phyloP scores from a whole-genome alignment of 2,329 filamentous ascomycete species.

The Fusarium sp. region DNA sequence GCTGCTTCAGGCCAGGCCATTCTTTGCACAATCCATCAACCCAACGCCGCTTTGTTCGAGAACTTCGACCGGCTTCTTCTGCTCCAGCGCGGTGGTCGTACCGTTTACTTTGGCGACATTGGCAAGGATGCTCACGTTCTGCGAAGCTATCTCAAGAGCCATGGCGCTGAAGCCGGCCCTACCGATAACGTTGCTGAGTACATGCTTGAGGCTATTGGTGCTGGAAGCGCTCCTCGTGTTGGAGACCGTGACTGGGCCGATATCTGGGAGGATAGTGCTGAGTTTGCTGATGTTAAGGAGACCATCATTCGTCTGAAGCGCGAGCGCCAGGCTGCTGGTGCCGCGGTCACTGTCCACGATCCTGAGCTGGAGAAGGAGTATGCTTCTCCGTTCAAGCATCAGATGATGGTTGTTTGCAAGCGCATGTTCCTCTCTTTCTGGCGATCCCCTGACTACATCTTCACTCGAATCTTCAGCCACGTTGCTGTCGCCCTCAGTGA shows the following conservation, averaged over 20 bases:
- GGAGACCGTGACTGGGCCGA: slow-evolving; percentile 83
- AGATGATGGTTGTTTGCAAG: slow-evolving; percentile 77
- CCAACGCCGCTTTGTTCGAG: slow-evolving; percentile 85
- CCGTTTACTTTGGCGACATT: slow-evolving; percentile 88
- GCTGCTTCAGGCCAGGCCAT: slow-evolving; percentile 86
- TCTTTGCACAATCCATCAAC: slow-evolving; percentile 91
- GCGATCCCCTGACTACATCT: slow-evolving; percentile 88
- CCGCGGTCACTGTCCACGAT: slow-evolving; percentile 60
- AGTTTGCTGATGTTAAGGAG: slow-evolving; percentile 72
- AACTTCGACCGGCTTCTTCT: slow-evolving; percentile 86
- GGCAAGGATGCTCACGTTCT: slow-evolving; percentile 77
- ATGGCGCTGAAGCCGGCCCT: slow-evolving; percentile 67
- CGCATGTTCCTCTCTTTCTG: slow-evolving; percentile 84
- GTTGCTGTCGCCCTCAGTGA: slow-evolving; percentile 73
- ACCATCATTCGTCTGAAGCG: slow-evolving; percentile 74
- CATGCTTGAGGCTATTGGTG: slow-evolving; percentile 87
- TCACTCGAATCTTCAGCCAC: slow-evolving; percentile 88
- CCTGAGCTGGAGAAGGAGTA: slow-evolving; percentile 75
- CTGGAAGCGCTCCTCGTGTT: slow-evolving; percentile 75
- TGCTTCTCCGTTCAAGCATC: slow-evolving; percentile 81
- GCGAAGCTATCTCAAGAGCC: slow-evolving; percentile 68
- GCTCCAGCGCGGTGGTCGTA: slow-evolving; percentile 79
- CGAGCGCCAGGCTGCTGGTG: slow-evolving; percentile 57
- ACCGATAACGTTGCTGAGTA: slow-evolving; percentile 75
- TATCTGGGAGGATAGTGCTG: slow-evolving; percentile 78